Conservation (phyloP, 1,284 basidiomycete genomes). For the Coniophora puteana region DNA sequence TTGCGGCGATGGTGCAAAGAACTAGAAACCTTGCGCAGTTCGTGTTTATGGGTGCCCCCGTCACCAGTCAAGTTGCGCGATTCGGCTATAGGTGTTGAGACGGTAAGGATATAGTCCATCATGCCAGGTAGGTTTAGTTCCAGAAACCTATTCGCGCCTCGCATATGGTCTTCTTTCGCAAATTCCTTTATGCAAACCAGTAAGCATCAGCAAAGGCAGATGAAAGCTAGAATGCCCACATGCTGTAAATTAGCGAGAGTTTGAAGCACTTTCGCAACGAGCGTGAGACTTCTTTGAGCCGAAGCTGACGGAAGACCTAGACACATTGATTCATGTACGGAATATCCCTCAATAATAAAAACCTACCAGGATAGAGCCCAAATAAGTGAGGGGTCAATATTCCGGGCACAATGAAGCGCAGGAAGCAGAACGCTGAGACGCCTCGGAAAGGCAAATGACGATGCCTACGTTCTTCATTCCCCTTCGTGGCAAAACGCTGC, state of each 20-base stretch:
- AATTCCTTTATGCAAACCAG: conserved; percentile 33
- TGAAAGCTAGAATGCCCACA: conserved; percentile 37
- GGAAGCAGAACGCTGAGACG: conserved; percentile 82
- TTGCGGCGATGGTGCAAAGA: conserved; percentile 50
- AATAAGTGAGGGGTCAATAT: conserved; percentile 78
- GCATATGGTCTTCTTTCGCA: conserved; percentile 73
- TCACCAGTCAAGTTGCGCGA: conserved; percentile 21
- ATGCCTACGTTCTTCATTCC: conserved; percentile 36
- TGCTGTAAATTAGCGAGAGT: conserved; percentile 75
- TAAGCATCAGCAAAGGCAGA: conserved; percentile 5
- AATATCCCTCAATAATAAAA: background rate
- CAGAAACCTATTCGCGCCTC: conserved; percentile 64
- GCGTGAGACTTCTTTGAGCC: conserved; percentile 70
- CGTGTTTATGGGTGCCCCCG: conserved; percentile 39
- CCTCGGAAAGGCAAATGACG: conserved; percentile 70
- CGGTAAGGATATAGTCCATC: conserved; percentile 69
- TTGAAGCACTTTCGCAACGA: conserved; percentile 78
- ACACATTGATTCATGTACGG: conserved; percentile 4
- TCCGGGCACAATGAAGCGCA: conserved; percentile 80
- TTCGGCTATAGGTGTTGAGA: conserved; percentile 56
- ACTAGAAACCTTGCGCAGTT: conserved; percentile 50
- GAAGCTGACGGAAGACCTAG: conserved; percentile 62
- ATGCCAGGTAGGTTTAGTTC: conserved; percentile 57
- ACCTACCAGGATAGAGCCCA: conserved; percentile 65
- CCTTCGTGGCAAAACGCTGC: conserved; percentile 46